Percentiles rank a stretch among this genome's conserved stretches.
Conservation (phyloP, 2,329 filamentous ascomycete genomes). For the Lecanicillium sp. region DNA sequence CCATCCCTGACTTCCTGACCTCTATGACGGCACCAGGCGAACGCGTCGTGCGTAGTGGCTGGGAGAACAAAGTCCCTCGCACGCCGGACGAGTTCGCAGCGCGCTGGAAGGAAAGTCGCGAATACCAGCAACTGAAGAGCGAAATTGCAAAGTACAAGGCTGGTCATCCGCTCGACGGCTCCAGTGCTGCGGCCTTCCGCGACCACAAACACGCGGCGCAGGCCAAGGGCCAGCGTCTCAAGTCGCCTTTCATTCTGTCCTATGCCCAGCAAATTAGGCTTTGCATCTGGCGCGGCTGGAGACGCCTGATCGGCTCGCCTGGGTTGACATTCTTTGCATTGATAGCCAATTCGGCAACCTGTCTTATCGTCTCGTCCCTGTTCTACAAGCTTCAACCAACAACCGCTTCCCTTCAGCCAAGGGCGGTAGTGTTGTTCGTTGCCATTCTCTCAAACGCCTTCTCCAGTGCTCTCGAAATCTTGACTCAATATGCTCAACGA, state of each 20-base stretch:
- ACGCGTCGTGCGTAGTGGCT: slow-evolving; percentile 19
- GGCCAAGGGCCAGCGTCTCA: not conserved
- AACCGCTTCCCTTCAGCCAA: slow-evolving; percentile 66
- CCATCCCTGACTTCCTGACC: slow-evolving; percentile 69
- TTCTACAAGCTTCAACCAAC: slow-evolving; percentile 72
- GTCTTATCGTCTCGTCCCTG: slow-evolving; percentile 70
- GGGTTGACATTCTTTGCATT: slow-evolving; percentile 56
- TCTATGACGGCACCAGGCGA: slow-evolving; percentile 33
- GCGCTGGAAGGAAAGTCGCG: slow-evolving; percentile 15
- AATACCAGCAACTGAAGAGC: slow-evolving; percentile 15
- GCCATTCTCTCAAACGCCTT: slow-evolving; percentile 83
- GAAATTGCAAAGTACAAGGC: slow-evolving; percentile 17
- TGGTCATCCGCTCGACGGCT: slow-evolving; percentile 5
- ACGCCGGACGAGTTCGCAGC: slow-evolving; percentile 24
- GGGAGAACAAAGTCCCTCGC: slow-evolving; percentile 19
- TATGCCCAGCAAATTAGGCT: slow-evolving; percentile 25
- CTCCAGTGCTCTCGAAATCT: slow-evolving; percentile 71
- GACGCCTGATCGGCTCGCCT: slow-evolving; percentile 52
- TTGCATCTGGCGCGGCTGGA: not conserved
- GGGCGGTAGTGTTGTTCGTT: slow-evolving; percentile 79
- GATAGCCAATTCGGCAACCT: slow-evolving; percentile 67
- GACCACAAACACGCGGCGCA: no score
- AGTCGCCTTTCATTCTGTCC: not conserved
- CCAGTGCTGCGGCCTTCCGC: no score
- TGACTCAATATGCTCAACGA: slow-evolving; percentile 80